phyloP scores from a whole-genome alignment of 73 alveolate genomes.

The Effrenium voratum region DNA sequence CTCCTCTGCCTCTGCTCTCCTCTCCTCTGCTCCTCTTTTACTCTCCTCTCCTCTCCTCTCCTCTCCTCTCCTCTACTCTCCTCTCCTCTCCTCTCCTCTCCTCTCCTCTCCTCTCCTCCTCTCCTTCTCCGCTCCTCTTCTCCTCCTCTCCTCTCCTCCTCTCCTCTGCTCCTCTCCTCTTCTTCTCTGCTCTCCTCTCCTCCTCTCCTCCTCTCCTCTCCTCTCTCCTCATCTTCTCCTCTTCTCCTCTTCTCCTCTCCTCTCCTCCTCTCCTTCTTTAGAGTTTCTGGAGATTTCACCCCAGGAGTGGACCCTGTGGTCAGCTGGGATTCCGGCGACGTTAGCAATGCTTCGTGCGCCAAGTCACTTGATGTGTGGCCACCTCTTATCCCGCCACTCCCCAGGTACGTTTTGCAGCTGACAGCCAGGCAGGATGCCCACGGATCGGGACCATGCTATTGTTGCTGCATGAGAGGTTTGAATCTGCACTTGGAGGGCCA shows the following conservation, averaged over 20 bases:
- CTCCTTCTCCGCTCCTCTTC: neutral
- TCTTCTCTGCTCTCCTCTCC: neutral
- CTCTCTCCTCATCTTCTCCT: too few relatives aligned
- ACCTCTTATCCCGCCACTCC: neutral
- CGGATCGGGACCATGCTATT: neutral
- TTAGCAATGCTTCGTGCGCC: neutral
- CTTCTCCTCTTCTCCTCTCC: neutral
- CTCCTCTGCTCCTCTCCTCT: neutral
- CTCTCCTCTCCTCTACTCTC: neutral
- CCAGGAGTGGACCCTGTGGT: constrained; percentile 85
- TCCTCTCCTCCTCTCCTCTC: neutral
- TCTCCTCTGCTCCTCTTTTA: neutral
- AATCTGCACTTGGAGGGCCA: constrained; percentile 44
- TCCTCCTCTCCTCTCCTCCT: neutral
- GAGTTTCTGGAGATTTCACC: neutral
- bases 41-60: neutral
- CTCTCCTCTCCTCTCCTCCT: neutral
- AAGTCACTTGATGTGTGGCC: neutral
- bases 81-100: neutral
- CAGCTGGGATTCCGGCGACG: constrained; percentile 58
- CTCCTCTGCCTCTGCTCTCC: neutral
- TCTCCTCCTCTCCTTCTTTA: neutral
- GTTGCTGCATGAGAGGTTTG: neutral
- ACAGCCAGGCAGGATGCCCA: neutral
- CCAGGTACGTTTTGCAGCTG: constrained; percentile 4